A percentile compares a stretch with the other conserved stretches of the same genome.
phyloP scores from a whole-genome alignment of 176 grass and related monocot genomes.

The Sorghum bicolor region Sorghum_bicolor_NCBIv3 NC_012870.2:18317501-18318000 shows the following conservation, averaged over 20 bases:
- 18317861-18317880: neutral
- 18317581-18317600: too few species aligned
- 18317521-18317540: too few species aligned
- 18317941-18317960: neutral
- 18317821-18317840: neutral
- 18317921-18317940: neutral
- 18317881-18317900: neutral
- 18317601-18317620: too few species aligned
- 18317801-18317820: neutral
- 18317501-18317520: too few species aligned
- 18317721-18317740: neutral
- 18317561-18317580: too few species aligned
- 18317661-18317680: slow-evolving; percentile 2
- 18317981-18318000: too few species aligned
- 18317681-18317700: neutral
- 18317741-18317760: neutral
- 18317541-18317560: too few species aligned
- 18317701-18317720: neutral
- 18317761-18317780: neutral
- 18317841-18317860: neutral
- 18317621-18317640: neutral
- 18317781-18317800: too few species aligned
- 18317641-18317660: neutral
- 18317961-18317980: too few species aligned
- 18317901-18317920: neutral